phyloP scores from a whole-genome alignment of 352 stramenopile species.

The Globisporangium sylvaticum region DNA sequence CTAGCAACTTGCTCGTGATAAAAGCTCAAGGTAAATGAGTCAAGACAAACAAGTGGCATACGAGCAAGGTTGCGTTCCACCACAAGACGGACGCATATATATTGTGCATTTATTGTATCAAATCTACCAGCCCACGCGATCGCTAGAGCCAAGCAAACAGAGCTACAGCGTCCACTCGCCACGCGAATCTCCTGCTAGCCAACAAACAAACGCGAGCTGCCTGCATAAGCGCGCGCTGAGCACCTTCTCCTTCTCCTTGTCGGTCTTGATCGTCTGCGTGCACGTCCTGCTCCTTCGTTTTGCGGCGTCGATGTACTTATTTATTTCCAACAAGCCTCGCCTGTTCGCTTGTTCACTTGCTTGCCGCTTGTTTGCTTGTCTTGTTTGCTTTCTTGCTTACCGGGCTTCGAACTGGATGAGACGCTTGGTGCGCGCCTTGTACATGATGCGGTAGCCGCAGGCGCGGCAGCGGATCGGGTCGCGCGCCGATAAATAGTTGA shows the following conservation, averaged over 20 bases:
- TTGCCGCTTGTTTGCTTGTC: background rate
- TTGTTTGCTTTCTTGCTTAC: slow-evolving; percentile 34
- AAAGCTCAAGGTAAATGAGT: background rate
- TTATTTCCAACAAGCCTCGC: background rate
- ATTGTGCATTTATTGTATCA: slow-evolving; percentile 15
- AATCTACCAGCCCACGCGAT: background rate
- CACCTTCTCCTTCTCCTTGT: background rate
- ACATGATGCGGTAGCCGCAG: slow-evolving; percentile 97
- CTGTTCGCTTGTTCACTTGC: background rate
- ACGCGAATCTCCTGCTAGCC: background rate
- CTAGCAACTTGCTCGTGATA: background rate
- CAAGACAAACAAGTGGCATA: background rate
- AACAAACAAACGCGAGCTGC: background rate
- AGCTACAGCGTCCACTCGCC: background rate
- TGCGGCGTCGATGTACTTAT: background rate
- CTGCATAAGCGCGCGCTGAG: background rate
- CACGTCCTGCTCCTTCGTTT: background rate
- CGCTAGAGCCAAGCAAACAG: background rate
- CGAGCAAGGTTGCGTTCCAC: slow-evolving; percentile 3
- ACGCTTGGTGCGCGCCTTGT: slow-evolving; percentile 96
- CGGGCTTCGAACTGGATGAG: slow-evolving; percentile 90
- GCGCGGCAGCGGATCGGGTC: slow-evolving; percentile 95
- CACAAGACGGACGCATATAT: slow-evolving; percentile 2
- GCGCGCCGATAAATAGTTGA: slow-evolving; percentile 94
- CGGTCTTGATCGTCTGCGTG: background rate